Evolutionary conservation across 495 filamentous ascomycete species (phyloP).

Genomic region (Astrocystis sublimbata): DNA sequence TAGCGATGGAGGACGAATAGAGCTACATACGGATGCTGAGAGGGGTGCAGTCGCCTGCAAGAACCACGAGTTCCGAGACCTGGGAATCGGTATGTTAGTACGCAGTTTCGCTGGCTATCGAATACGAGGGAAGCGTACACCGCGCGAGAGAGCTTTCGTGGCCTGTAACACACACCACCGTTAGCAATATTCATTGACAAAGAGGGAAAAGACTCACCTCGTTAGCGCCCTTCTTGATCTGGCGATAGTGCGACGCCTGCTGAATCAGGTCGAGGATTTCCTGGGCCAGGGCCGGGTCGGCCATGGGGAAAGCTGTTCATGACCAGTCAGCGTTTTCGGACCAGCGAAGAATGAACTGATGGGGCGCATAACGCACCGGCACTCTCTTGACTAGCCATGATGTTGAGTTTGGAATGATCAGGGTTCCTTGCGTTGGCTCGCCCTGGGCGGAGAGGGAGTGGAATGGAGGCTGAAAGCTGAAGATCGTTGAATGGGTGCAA

Average conservation of each 20-base stretch:
- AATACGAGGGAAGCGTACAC: neutral
- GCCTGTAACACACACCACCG: too few relatives aligned
- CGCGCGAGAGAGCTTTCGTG: conserved; percentile 37
- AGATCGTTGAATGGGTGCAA: conserved; percentile 5
- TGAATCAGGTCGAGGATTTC: conserved; percentile 85
- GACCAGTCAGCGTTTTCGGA: neutral
- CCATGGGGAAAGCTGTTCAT: conserved; percentile 80
- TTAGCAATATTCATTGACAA: too few relatives aligned
- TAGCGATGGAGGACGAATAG: conserved; percentile 89
- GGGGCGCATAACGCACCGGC: conserved; percentile 42
- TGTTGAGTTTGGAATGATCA: conserved; percentile 30
- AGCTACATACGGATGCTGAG: too few relatives aligned
- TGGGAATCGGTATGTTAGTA: conserved; percentile 1
- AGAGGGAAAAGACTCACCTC: too few relatives aligned
- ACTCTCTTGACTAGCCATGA: conserved; percentile 55
- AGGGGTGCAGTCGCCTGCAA: conserved; percentile 83
- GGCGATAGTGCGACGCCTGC: conserved; percentile 78
- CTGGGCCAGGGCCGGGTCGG: conserved; percentile 76
- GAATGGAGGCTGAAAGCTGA: conserved; percentile 7
- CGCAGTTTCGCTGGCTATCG: neutral
- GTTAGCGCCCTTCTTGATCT: conserved; percentile 85
- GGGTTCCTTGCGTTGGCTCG: conserved; percentile 67
- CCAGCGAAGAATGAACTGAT: too few relatives aligned
- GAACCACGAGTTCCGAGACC: conserved; percentile 80
- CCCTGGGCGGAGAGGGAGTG: conserved; percentile 39